Percentiles rank a stretch among this genome's conserved stretches.
Evolutionary conservation across 805 yeast genomes (phyloP).

Genomic region (Saturnispora halmiae): DNA sequence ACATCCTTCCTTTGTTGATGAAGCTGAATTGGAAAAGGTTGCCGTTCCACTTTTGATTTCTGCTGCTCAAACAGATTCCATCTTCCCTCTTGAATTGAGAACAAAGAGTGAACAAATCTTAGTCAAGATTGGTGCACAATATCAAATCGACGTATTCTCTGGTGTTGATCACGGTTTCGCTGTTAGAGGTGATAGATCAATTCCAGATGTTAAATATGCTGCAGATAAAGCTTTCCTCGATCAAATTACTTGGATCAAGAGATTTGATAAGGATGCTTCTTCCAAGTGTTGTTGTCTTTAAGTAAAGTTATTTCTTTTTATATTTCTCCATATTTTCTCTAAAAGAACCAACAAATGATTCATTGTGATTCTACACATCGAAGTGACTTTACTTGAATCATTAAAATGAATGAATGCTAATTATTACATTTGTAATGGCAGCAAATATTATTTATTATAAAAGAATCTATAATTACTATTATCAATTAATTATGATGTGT

Average conservation of each 20-base stretch:
- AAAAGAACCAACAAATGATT: too few relatives aligned
- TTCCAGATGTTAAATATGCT: constrained; percentile 50
- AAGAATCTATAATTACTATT: too few relatives aligned
- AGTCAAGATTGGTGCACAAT: constrained; percentile 41
- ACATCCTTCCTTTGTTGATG: constrained; percentile 70
- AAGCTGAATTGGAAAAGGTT: constrained; percentile 55
- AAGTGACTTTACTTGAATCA: too few relatives aligned
- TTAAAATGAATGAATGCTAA: too few relatives aligned
- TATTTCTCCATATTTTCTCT: too few relatives aligned
- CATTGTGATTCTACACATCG: too few relatives aligned
- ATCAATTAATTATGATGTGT: too few relatives aligned
- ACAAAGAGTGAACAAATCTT: constrained; percentile 45
- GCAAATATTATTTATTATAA: too few relatives aligned
- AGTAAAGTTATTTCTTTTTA: too few relatives aligned
- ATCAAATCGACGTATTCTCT: constrained; percentile 51
- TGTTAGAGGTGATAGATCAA: constrained; percentile 59
- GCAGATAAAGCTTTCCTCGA: constrained; percentile 52
- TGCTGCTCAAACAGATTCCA: constrained; percentile 62
- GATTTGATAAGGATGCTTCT: constrained; percentile 27
- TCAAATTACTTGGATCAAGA: constrained; percentile 32
- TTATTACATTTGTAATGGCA: too few relatives aligned
- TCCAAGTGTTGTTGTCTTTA: neutral
- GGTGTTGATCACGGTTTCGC: constrained; percentile 74
- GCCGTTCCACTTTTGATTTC: constrained; percentile 56
- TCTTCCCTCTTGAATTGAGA: constrained; percentile 59